Base-by-base conservation (phyloP, 768 basidiomycete genomes). In the Termitomyces titanicus region DNA sequence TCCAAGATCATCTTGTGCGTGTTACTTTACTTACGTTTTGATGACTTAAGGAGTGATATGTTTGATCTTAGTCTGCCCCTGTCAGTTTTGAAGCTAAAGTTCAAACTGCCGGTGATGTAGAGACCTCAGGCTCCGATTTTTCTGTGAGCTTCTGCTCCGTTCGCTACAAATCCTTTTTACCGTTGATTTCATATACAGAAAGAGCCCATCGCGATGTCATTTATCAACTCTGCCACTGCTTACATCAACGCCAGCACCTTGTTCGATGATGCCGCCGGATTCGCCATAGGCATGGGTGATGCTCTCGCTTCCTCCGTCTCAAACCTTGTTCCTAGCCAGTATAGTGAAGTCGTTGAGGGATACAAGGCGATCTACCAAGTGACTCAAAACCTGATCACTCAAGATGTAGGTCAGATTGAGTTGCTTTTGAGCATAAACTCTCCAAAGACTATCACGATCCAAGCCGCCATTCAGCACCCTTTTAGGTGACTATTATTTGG, bases 401-500 rank as follows among this genome's bases (percentile, higher is more conserved):
- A 71, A 7, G 66, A 68, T 18, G 72, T 80, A 48, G 85, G 80
- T 0, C 75, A 82, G 54, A 69, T 85, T 25, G 87, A 89, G 67
- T 69, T 88, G 20, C 68, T 89, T 35, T 62, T 73, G 62, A 76
- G 65, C 61, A 71, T 71, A 47, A 78, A 74, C 45, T 49, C 68
- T 5, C 60, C 73, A 0, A 68, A 70, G 2, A 56, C 63, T 24
- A 70, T 87, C 45, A 74, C 75, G 5, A 74, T 90, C 51, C 88
- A 89, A 63, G 80, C 82, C 6, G 87, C 83, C 0, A 65, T 87
- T 12, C 87, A 88, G 65, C 83, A 83, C 61, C 83, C 85, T 1
- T 73, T 82, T 64, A 85, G 80, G 71, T 76, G 7, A 58, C 34
- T 54, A 37, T 39, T 24, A 50, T 48, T 54, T 2, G 35, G 34